Percentiles rank a stretch among this genome's conserved stretches.
These are phyloP conservation scores for Amoebophrya sp. DNA, from an alignment of 169 alveolate genomes.

Conservation along the genomic window DNA sequence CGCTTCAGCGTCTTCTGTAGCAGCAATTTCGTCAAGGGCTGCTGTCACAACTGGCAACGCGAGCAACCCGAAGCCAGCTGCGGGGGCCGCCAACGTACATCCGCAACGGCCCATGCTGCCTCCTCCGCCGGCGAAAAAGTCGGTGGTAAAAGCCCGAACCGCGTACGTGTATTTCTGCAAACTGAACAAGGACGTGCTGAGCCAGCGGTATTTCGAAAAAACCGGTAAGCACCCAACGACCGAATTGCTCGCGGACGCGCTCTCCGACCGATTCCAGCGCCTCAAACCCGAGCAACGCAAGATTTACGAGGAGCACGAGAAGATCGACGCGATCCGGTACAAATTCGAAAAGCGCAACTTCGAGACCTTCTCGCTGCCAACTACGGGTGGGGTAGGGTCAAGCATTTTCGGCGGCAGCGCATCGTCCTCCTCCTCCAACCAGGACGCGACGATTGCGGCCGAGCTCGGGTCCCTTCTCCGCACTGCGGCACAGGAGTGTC, in stretches of 20 bases:
- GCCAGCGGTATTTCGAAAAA: not conserved
- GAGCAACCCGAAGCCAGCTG: no score
- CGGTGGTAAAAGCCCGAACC: not conserved
- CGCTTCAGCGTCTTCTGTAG: no score
- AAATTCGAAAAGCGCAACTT: not conserved
- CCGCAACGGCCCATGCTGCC: no score
- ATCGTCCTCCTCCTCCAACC: not conserved
- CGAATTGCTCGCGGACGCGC: not conserved
- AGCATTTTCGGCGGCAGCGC: no score
- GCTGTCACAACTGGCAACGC: no score
- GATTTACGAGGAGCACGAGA: not conserved
- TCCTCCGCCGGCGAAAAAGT: no score
- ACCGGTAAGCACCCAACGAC: not conserved
- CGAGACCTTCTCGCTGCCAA: no score
- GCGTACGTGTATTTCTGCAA: not conserved
- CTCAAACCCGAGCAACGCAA: not conserved
- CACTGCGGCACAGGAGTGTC: not conserved
- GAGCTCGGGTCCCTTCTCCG: not conserved
- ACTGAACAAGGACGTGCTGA: not conserved
- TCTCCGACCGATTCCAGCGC: not conserved
- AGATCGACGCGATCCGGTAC: not conserved
- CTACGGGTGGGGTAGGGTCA: no score
- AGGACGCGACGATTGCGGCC: not conserved
- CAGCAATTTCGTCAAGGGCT: no score
- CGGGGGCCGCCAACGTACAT: no score